Base-by-base conservation (phyloP, 768 basidiomycete genomes). In the Boletus rubropictus region DNA sequence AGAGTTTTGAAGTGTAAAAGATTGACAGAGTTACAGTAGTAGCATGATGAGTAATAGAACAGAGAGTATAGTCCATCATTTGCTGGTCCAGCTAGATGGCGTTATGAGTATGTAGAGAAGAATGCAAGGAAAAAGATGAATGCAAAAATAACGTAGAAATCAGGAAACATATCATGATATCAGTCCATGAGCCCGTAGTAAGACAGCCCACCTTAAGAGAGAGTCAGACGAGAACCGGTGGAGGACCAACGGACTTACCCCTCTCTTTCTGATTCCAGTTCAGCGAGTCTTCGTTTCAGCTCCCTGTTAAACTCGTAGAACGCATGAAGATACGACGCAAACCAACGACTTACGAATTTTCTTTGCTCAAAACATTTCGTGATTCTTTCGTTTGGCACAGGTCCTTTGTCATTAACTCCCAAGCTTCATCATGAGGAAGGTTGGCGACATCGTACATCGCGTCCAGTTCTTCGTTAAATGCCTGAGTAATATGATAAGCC, bases 381-480 rank as follows among this genome's bases (percentile, higher is more conserved):
- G 75, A 66, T 58, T 86, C 82, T 66, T 92, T 95, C 14, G 89
- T 82, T 50, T 76, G 64, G 52, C 79, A 74, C 42, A 94, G 70
- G 61, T 94, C 89, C 35, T 70, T 69, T 22, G 80, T 76, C 74
- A 95, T 76, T 1, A 84, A 84, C n/a, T 69, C 62, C 81, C 86
- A 93, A 2, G 90, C 89, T 57, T 92, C 88, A 39, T 84, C 80
- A 18, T 82, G 81, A 10, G 92, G 89, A 40, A 94, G 77, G 50
- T 85, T 79, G 22, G 79, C 80, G 49, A 93, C 89, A 42, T 86
- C 84, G 66, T 83, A 95, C 88, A 95, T 89, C 15, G 79, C 81
- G 54, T 93, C 91, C 27, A 96, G 75, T 63, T 95, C 92, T 61
- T 92, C 90, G 63, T 96, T 95, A 70, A 96, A 94, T 3, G 89